Conservation (phyloP, 2,329 filamentous ascomycete genomes). For the Colletotrichum magnum region DNA sequence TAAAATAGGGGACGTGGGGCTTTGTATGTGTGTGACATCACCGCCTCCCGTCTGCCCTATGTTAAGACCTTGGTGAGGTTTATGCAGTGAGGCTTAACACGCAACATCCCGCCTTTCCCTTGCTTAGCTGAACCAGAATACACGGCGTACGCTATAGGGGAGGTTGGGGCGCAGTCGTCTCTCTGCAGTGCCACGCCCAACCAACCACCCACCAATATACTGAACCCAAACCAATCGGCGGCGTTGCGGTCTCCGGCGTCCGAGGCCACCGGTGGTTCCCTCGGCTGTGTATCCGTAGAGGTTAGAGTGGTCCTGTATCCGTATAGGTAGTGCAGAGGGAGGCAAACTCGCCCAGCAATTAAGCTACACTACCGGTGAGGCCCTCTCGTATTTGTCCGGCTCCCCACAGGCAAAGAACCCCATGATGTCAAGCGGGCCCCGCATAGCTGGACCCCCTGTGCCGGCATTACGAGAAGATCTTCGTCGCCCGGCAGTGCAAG, state of each 20-base stretch:
- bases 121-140: not conserved
- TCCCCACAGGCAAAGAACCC: conserved; percentile 18
- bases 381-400: conserved; percentile 29
- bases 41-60: conserved; percentile 11
- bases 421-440: conserved; percentile 33
- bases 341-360: not conserved
- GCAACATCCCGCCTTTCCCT: not conserved
- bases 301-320: not conserved
- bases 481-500: conserved; percentile 18
- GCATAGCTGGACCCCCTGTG: conserved; percentile 5
- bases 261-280: conserved; percentile 9
- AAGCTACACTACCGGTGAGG: no score
- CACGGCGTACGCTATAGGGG: not conserved
- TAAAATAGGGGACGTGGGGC: conserved; percentile 30
- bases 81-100: not conserved
- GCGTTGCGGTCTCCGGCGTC: conserved; percentile 4
- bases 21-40: conserved; percentile 32
- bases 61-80: not conserved
- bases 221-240: conserved; percentile 23
- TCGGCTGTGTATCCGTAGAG: conserved; percentile 10
- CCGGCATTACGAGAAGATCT: conserved; percentile 39
- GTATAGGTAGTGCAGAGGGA: not conserved
- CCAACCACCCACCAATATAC: not conserved
- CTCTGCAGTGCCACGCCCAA: conserved; percentile 14
- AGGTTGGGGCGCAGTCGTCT: conserved; percentile 6